Base-by-base conservation (phyloP, 352 stramenopile species). In the Aphanomyces cochlioides region DNA sequence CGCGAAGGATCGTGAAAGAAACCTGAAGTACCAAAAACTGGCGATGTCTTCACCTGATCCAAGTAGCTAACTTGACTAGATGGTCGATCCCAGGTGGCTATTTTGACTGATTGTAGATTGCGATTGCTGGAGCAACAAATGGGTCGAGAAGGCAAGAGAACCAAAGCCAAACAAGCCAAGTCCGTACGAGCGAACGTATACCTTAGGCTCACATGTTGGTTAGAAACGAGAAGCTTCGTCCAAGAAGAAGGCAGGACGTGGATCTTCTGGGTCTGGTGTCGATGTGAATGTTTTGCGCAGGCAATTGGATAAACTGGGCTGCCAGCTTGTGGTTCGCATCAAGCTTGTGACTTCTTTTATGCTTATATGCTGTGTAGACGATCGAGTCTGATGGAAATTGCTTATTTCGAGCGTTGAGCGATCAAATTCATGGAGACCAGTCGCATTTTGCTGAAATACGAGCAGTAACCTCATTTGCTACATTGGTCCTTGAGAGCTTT, bases 351-450 rank as follows among this genome's bases (percentile, higher is more conserved):
- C 17, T 7, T 36, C 17, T 15, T 28, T 40, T n/a, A 48, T 58
- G 58, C 57, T 54, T 53, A 66, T 45, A 64, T 28, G 13, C 28
- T 12, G 7, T 72, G 40, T 56, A 93, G 86, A 78, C 89, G 59
- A 85, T 93, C 15, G 83, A 92, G 66, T 79, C 84, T 1, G 86
- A 93, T 57, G 86, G 86, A 45, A 93, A 93, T 70, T 93, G 86
- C 69, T 72, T 92, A n/a, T 93, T 93, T 65, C 81, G 86, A 21
- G 76, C 86, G 4, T 72, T 93, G 34, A 77, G 80, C 8, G 86
- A 93, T 61, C 84, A 93, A 60, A 75, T 93, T 19, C 88, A 81
- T 65, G 86, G 86, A 8, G 83, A 91, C 47, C 86, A 93, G 56
- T 75, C 85, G 8, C 75, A 83, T 43, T 84, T 92, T 65, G 66